A percentile compares a stretch with the other conserved stretches of the same genome.
These are phyloP conservation scores for Xylariaceae sp. DNA, from an alignment of 2,329 filamentous ascomycete genomes.

Conservation along the genomic window DNA sequence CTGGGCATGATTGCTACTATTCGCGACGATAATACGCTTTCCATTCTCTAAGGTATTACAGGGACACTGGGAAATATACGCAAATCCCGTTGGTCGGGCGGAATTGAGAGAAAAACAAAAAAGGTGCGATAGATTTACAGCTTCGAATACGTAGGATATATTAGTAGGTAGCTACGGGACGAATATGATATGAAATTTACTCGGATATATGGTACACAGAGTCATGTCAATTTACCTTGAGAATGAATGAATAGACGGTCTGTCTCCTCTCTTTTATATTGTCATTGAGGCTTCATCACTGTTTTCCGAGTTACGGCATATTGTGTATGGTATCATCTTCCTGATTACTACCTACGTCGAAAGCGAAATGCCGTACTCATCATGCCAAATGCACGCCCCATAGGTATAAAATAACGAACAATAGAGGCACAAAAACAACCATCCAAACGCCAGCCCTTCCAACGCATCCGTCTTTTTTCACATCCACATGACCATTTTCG, in stretches of 20 bases:
- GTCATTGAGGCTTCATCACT: no score
- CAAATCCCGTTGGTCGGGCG: neutral
- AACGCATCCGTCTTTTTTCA: slow-evolving; percentile 2
- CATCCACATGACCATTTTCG: neutral
- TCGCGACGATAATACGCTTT: slow-evolving; percentile 67
- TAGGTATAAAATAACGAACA: neutral
- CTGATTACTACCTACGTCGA: neutral
- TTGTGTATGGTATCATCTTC: neutral
- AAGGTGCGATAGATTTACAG: neutral
- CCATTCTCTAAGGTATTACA: slow-evolving; percentile 39
- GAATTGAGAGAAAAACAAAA: neutral
- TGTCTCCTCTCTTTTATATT: neutral
- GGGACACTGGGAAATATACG: neutral
- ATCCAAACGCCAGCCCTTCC: slow-evolving; percentile 18
- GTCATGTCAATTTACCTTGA: neutral
- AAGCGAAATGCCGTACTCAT: slow-evolving; percentile 7
- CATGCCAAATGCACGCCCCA: slow-evolving; percentile 2
- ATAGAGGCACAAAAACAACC: neutral
- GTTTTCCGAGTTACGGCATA: neutral
- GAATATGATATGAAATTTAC: slow-evolving; percentile 6
- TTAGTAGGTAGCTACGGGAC: neutral
- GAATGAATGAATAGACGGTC: slow-evolving; percentile 8
- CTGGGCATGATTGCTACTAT: slow-evolving; percentile 62
- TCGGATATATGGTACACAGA: neutral
- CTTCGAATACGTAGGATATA: neutral